Percentiles rank a stretch among this genome's conserved stretches.
phyloP scores from a whole-genome alignment of 768 basidiomycete species.

The Russula olivacea region DNA sequence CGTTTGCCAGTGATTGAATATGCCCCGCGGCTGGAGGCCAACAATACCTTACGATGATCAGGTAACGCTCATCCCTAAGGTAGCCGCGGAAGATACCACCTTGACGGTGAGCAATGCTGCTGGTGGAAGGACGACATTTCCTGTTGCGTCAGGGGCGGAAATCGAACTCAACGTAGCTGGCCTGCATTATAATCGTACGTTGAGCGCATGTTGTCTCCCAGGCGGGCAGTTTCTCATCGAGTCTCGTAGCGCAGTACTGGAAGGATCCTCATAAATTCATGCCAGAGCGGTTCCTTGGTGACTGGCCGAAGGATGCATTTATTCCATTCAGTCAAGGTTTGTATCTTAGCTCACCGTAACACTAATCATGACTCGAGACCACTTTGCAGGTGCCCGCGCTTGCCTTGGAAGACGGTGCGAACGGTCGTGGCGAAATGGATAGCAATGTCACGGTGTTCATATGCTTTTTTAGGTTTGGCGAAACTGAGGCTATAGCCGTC shows the following conservation, averaged over 20 bases:
- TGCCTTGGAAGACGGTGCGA: slow-evolving; percentile 25
- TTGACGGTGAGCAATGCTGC: slow-evolving; percentile 32
- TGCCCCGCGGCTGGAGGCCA: not conserved
- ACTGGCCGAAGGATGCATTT: slow-evolving; percentile 34
- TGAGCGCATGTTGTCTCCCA: too few relatives aligned
- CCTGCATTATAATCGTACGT: slow-evolving; percentile 47
- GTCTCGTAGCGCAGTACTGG: slow-evolving; percentile 48
- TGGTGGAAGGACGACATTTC: slow-evolving; percentile 38
- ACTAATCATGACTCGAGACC: not conserved
- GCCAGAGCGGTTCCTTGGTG: slow-evolving; percentile 34
- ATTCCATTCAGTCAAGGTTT: slow-evolving; percentile 30
- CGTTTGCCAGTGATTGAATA: not conserved
- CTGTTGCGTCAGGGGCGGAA: slow-evolving; percentile 39
- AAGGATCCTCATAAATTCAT: slow-evolving; percentile 44
- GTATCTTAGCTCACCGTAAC: not conserved
- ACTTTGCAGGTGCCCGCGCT: slow-evolving; percentile 16
- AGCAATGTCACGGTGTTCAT: not conserved
- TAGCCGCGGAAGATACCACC: slow-evolving; percentile 43
- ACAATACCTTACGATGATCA: slow-evolving; percentile 30
- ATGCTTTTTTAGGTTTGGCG: slow-evolving; percentile 37
- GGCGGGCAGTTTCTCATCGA: not conserved
- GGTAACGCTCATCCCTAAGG: slow-evolving; percentile 43
- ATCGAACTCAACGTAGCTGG: slow-evolving; percentile 37
- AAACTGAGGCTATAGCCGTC: slow-evolving; percentile 44
- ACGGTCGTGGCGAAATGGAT: not conserved